Evolutionary conservation across 495 filamentous ascomycete genomes (phyloP).

Genomic region (Neurospora tetraspora): DNA sequence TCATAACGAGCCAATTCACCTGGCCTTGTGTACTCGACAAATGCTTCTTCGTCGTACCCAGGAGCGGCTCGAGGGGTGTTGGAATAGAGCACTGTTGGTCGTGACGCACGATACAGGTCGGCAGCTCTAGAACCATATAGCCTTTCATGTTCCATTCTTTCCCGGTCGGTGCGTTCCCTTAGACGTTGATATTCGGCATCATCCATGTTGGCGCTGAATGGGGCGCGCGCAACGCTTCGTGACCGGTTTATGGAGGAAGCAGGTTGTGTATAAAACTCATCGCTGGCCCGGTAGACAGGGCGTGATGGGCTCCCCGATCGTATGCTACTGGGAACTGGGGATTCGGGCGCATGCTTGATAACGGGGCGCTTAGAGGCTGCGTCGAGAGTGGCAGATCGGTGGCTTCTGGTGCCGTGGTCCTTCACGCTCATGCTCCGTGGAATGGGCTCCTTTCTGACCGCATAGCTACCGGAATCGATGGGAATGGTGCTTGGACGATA

Average conservation of each 20-base stretch:
- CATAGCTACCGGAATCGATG: conserved; percentile 36
- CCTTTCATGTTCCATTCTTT: conserved; percentile 29
- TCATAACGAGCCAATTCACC: conserved; percentile 61
- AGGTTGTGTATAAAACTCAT: conserved; percentile 43
- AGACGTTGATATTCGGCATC: conserved; percentile 35
- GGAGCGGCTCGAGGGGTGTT: conserved; percentile 26
- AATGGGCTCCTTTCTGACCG: conserved; percentile 35
- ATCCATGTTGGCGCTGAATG: conserved; percentile 28
- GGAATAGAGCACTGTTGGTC: conserved; percentile 25
- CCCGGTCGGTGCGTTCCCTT: conserved; percentile 34
- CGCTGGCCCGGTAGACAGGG: conserved; percentile 38
- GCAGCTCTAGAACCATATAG: conserved; percentile 18
- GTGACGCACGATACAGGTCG: conserved; percentile 29
- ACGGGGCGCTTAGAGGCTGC: conserved; percentile 30
- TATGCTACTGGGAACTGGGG: conserved; percentile 12
- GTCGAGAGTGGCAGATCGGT: conserved; percentile 31
- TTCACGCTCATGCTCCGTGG: conserved; percentile 30
- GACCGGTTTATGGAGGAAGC: conserved; percentile 36
- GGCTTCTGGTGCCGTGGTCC: conserved; percentile 23
- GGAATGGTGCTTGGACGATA: conserved; percentile 20
- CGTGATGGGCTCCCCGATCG: conserved; percentile 34
- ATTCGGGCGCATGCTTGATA: conserved; percentile 21
- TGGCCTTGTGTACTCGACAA: conserved; percentile 58
- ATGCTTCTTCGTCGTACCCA: conserved; percentile 57
- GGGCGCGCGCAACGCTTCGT: conserved; percentile 15